Percentiles rank a stretch among this genome's conserved stretches.
These are phyloP conservation scores for Solanum aculeatissimum DNA, from an alignment of 305 asterid species.

Conservation along the genomic window DNA sequence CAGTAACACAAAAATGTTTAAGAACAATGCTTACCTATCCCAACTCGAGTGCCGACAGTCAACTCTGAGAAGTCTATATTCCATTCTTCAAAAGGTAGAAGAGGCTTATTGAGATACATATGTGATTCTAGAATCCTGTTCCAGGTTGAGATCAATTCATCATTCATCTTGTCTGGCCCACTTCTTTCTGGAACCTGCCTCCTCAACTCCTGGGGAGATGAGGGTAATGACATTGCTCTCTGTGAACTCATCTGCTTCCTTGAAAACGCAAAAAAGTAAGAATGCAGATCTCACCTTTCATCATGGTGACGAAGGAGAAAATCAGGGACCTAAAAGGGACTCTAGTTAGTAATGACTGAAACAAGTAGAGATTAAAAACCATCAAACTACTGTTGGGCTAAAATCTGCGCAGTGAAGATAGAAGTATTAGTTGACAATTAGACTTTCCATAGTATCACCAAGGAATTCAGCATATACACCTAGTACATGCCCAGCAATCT, in stretches of 20 bases:
- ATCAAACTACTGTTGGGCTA: not conserved
- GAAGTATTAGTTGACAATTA: not conserved
- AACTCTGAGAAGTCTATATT: slow-evolving; percentile 87
- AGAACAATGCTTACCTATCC: slow-evolving; percentile 62
- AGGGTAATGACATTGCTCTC: slow-evolving; percentile 85
- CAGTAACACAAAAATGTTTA: not conserved
- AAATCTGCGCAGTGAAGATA: not conserved
- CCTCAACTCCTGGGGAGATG: slow-evolving; percentile 86
- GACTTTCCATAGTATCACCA: not conserved
- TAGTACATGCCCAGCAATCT: not conserved
- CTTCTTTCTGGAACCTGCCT: slow-evolving; percentile 49
- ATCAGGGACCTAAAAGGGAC: slow-evolving; percentile 22
- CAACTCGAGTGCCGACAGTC: slow-evolving; percentile 90
- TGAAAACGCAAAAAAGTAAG: slow-evolving; percentile 30
- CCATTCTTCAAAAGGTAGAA: slow-evolving; percentile 94
- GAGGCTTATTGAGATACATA: slow-evolving; percentile 69
- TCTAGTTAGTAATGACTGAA: not conserved
- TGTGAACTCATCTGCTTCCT: slow-evolving; percentile 57
- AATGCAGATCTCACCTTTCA: slow-evolving; percentile 32
- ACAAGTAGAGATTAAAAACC: not conserved
- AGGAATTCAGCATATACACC: not conserved
- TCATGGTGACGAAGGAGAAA: slow-evolving; percentile 29
- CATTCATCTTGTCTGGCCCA: slow-evolving; percentile 35
- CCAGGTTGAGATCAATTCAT: slow-evolving; percentile 78
- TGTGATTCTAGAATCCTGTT: slow-evolving; percentile 73